Percentiles rank a stretch among this genome's conserved stretches.
phyloP scores from a whole-genome alignment of 2,329 filamentous ascomycete genomes.

The Cladosporium sp. region DNA sequence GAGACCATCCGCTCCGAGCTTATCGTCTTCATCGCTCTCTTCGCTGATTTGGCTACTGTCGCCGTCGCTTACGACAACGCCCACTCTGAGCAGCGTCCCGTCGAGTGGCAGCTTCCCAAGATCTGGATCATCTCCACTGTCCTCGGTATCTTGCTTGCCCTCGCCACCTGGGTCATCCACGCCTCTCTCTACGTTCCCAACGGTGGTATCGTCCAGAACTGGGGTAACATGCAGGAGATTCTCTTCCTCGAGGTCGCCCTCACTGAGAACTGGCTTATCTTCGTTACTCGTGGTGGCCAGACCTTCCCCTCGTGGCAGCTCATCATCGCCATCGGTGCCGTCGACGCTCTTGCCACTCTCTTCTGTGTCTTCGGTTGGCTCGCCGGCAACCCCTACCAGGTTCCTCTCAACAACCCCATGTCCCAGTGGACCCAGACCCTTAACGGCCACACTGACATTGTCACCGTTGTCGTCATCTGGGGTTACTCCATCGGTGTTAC shows the following conservation, averaged over 20 bases:
- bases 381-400: constrained; percentile 51
- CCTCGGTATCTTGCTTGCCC: constrained; percentile 66
- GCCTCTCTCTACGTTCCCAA: constrained; percentile 67
- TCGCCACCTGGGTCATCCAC: constrained; percentile 72
- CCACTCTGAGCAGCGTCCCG: constrained; percentile 71
- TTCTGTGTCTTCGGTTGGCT: constrained; percentile 78
- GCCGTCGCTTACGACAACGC: constrained; percentile 79
- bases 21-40: constrained; percentile 76
- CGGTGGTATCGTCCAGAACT: constrained; percentile 75
- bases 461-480: constrained; percentile 67
- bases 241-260: constrained; percentile 55
- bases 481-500: constrained; percentile 66
- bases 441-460: constrained; percentile 58
- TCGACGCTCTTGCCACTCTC: constrained; percentile 70
- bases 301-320: constrained; percentile 76
- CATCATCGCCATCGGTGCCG: constrained; percentile 67
- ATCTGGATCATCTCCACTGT: constrained; percentile 75
- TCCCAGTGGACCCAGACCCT: constrained; percentile 36
- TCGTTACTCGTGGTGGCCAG: constrained; percentile 60
- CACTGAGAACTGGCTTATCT: constrained; percentile 57
- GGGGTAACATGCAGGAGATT: constrained; percentile 71
- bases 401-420: constrained; percentile 44
- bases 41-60: constrained; percentile 77
- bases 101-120: constrained; percentile 80
- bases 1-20: constrained; percentile 72